Conservation (phyloP, 352 stramenopile genomes). For the Globisporangium perplexum region DNA sequence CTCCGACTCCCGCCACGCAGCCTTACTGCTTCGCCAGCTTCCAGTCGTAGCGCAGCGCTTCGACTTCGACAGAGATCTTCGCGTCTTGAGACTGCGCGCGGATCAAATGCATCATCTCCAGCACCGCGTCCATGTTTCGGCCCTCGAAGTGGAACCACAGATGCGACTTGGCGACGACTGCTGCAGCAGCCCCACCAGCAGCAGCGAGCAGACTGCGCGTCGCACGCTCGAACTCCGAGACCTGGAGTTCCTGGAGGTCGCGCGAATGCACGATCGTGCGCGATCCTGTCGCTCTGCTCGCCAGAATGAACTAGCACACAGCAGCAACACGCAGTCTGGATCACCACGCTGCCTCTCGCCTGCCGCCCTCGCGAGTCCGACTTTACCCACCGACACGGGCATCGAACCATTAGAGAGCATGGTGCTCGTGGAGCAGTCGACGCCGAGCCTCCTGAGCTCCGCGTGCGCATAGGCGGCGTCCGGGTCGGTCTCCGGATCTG, state of each 20-base stretch:
- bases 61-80: slow-evolving; percentile 58
- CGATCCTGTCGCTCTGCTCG: slow-evolving; percentile 52
- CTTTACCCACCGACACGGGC: slow-evolving; percentile 46
- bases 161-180: neutral
- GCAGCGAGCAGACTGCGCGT: slow-evolving; percentile 15
- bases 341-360: neutral
- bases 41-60: slow-evolving; percentile 67
- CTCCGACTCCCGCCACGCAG: neutral
- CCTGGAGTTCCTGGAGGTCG: slow-evolving; percentile 46
- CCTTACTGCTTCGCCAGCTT: slow-evolving; percentile 41
- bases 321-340: neutral
- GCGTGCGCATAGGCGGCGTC: slow-evolving; percentile 49
- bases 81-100: slow-evolving; percentile 12
- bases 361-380: neutral
- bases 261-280: slow-evolving; percentile 70
- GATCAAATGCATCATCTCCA: slow-evolving; percentile 50
- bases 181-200: neutral
- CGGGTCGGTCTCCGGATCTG: slow-evolving; percentile 36
- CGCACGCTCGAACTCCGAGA: slow-evolving; percentile 30
- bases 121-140: slow-evolving; percentile 55
- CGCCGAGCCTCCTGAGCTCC: slow-evolving; percentile 33
- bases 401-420: slow-evolving; percentile 42
- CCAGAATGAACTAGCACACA: slow-evolving; percentile 51
- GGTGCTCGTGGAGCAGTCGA: slow-evolving; percentile 39
- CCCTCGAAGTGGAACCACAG: slow-evolving; percentile 72